Evolutionary conservation across 306 rosid genomes (phyloP).

Genomic region (Ormosia emarginata): DNA sequence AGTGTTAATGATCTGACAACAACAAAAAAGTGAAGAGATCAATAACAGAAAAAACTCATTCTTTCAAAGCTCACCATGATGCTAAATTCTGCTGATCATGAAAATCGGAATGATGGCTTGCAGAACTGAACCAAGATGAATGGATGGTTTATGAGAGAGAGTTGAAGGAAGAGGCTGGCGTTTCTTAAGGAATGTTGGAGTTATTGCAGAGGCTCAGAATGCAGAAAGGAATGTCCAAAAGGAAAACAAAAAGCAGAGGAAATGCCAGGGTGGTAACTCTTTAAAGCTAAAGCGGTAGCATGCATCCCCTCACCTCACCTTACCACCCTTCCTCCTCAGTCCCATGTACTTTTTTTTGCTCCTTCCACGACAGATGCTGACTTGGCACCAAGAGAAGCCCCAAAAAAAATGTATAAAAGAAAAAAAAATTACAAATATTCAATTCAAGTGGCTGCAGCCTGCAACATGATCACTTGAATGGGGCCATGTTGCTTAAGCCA

Average conservation of each 20-base stretch:
- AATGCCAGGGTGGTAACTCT: conserved; percentile 54
- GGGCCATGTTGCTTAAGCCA: conserved; percentile 46
- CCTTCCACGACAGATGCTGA: conserved; percentile 58
- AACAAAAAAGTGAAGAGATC: neutral
- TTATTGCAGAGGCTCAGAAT: conserved; percentile 32
- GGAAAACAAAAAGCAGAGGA: conserved; percentile 44
- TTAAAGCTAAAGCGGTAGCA: conserved; percentile 47
- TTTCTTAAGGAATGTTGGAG: conserved; percentile 20
- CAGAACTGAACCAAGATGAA: conserved; percentile 16
- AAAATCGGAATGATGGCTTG: conserved; percentile 25
- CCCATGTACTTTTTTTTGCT: conserved; percentile 38
- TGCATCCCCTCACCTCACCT: conserved; percentile 21
- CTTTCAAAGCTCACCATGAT: conserved; percentile 51
- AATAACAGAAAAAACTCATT: neutral
- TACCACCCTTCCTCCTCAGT: conserved; percentile 22
- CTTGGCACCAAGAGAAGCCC: conserved; percentile 40
- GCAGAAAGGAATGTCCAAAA: conserved; percentile 50
- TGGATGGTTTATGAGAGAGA: conserved; percentile 8
- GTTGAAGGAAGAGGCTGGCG: neutral
- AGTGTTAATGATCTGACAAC: neutral
- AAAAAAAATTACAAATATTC: neutral
- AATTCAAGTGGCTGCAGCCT: conserved; percentile 24
- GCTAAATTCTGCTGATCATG: conserved; percentile 42
- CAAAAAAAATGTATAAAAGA: neutral
- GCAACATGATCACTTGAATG: conserved; percentile 33